Percentiles rank a stretch among this genome's conserved stretches.
These are phyloP conservation scores for Nigrograna mackinnonii DNA, from an alignment of 2,329 filamentous ascomycete genomes.

Conservation along the genomic window DNA sequence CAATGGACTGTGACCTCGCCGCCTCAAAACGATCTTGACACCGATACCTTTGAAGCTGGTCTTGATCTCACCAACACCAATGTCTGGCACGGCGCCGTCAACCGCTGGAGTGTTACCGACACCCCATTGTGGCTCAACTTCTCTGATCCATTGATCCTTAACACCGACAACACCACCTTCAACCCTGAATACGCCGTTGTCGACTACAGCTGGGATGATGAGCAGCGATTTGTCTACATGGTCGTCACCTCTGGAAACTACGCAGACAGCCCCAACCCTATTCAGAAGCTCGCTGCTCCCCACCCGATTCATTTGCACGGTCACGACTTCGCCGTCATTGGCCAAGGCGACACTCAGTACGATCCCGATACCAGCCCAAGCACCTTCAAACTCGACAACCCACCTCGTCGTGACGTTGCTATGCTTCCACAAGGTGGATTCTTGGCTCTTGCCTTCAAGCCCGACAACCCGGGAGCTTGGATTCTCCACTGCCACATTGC, in stretches of 20 bases:
- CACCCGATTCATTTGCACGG: conserved; percentile 30
- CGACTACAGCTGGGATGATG: conserved; percentile 13
- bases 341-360: conserved; percentile 21
- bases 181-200: conserved; percentile 20
- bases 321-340: conserved; percentile 31
- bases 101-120: conserved; percentile 19
- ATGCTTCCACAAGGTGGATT: conserved; percentile 19
- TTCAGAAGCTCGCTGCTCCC: conserved; percentile 14
- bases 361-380: conserved; percentile 7
- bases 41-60: conserved; percentile 15
- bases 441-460: conserved; percentile 41
- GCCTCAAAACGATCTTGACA: conserved; percentile 17
- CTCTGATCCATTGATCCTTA: conserved; percentile 17
- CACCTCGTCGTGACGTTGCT: conserved; percentile 20
- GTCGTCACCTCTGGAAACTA: conserved; percentile 17
- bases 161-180: conserved; percentile 17
- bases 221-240: conserved; percentile 21
- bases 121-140: conserved; percentile 22
- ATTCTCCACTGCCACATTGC: conserved; percentile 34
- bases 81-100: conserved; percentile 3
- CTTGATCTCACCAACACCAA: conserved; percentile 4
- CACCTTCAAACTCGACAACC: conserved; percentile 16
- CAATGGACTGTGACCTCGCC: conserved; percentile 17
- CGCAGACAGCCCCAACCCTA: background rate
- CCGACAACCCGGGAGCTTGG: conserved; percentile 39